Percentiles rank a stretch among this genome's conserved stretches.
These are phyloP conservation scores for Syzygium aqueum DNA, from an alignment of 345 rosid genomes.

Conservation along the genomic window DNA sequence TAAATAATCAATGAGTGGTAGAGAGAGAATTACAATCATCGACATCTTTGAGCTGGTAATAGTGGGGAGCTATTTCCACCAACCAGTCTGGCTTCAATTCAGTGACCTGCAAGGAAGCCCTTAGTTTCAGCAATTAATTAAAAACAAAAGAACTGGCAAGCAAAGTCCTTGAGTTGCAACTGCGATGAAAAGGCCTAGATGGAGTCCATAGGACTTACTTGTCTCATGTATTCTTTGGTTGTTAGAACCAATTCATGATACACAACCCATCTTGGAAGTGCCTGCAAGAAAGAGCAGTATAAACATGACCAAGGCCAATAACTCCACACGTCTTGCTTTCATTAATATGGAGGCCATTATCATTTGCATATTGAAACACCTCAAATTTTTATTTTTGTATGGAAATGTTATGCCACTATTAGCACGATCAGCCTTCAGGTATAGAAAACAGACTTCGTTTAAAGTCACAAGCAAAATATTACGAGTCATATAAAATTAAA, in stretches of 20 bases:
- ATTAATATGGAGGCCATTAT: not conserved
- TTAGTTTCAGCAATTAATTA: not conserved
- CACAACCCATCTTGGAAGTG: constrained; percentile 86
- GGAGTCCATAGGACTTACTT: constrained; percentile 25
- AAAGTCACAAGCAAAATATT: not conserved
- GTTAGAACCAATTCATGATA: constrained; percentile 91
- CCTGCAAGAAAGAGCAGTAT: constrained; percentile 25
- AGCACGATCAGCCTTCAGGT: not conserved
- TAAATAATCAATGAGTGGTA: constrained; percentile 1
- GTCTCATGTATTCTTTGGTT: constrained; percentile 89
- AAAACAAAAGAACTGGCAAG: not conserved
- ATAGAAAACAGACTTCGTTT: not conserved
- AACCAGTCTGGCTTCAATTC: constrained; percentile 99
- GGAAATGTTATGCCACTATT: not conserved
- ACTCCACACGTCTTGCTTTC: not conserved
- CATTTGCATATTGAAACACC: not conserved
- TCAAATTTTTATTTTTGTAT: not conserved
- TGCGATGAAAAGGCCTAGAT: not conserved
- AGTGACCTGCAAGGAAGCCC: constrained; percentile 53
- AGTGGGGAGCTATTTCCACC: constrained; percentile 95
- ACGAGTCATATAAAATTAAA: not conserved
- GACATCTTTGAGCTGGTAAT: constrained; percentile 90
- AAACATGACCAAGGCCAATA: not conserved
- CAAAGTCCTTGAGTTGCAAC: not conserved
- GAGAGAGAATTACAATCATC: constrained; percentile 63